Percentiles rank a stretch among this genome's conserved stretches.
Conservation (phyloP, 192 early-diverging fungal genomes). For the Linnemannia elongata region DNA sequence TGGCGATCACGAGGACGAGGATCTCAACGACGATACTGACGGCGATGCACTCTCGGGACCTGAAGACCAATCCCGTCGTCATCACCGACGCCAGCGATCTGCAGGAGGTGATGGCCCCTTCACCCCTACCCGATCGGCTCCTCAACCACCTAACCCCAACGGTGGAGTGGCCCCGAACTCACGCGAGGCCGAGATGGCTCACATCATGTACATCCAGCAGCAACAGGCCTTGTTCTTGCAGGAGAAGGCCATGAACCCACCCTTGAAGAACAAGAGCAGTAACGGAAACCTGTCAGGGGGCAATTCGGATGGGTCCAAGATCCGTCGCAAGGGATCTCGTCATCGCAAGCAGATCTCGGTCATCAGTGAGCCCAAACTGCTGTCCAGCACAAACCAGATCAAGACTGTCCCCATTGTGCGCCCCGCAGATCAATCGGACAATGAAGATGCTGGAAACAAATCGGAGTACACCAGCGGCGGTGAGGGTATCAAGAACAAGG, state of each 20-base stretch:
- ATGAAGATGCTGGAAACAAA: conserved; percentile 44
- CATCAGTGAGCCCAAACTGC: conserved; percentile 48
- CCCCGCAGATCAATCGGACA: conserved; percentile 50
- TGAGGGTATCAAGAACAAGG: conserved; percentile 53
- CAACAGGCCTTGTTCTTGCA: conserved; percentile 54
- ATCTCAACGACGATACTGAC: conserved; percentile 44
- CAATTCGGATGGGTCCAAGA: conserved; percentile 42
- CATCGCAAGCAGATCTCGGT: conserved; percentile 54
- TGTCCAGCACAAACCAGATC: conserved; percentile 50
- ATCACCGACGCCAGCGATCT: conserved; percentile 16
- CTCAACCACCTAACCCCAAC: conserved; percentile 32
- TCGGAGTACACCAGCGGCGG: conserved; percentile 55
- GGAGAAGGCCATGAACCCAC: conserved; percentile 54
- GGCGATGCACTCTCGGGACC: conserved; percentile 50
- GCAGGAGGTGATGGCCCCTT: conserved; percentile 18
- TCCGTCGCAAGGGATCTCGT: conserved; percentile 29
- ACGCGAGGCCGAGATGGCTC: conserved; percentile 51
- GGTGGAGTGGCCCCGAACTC: conserved; percentile 27
- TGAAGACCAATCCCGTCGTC: conserved; percentile 39
- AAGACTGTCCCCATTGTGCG: conserved; percentile 54
- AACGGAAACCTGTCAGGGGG: conserved; percentile 48
- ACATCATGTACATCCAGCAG: conserved; percentile 57
- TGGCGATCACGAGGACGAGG: conserved; percentile 53
- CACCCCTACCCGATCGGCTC: conserved; percentile 47
- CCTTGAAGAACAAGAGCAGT: conserved; percentile 33